These are phyloP conservation scores for Cyberlindnera saturnus DNA, from an alignment of 805 yeast genomes.

Conservation along the genomic window DNA sequence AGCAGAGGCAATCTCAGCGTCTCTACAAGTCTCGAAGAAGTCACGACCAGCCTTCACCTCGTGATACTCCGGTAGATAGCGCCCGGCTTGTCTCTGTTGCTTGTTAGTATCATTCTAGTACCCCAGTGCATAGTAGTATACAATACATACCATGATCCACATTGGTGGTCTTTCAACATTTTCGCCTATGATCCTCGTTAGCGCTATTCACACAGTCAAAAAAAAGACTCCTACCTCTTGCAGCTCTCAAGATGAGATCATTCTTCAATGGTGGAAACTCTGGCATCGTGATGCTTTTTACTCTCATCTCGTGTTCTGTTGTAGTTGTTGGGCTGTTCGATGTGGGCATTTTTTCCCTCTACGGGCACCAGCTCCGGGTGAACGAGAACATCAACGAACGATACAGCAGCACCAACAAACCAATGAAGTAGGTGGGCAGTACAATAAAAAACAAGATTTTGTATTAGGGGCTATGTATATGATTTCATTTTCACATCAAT, in stretches of 20 bases:
- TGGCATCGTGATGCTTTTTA: slow-evolving; percentile 2
- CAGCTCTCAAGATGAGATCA: slow-evolving; percentile 88
- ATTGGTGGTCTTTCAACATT: slow-evolving; percentile 94
- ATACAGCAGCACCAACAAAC: too few species aligned
- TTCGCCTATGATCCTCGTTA: slow-evolving; percentile 37
- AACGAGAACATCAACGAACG: too few species aligned
- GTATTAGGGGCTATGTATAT: too few species aligned
- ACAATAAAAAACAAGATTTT: too few species aligned
- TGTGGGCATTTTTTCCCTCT: too few species aligned
- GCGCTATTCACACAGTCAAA: background rate
- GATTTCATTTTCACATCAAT: too few species aligned
- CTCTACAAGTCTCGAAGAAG: slow-evolving; percentile 92
- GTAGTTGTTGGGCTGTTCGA: too few species aligned
- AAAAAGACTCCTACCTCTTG: slow-evolving; percentile 40
- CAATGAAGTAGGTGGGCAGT: too few species aligned
- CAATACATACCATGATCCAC: slow-evolving; percentile 70
- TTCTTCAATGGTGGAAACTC: slow-evolving; percentile 76
- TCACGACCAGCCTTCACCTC: slow-evolving; percentile 79
- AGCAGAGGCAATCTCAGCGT: slow-evolving; percentile 87
- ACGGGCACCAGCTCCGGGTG: too few species aligned
- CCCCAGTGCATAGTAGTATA: too few species aligned
- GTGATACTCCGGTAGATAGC: slow-evolving; percentile 88
- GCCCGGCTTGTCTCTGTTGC: slow-evolving; percentile 81
- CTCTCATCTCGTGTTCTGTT: too few species aligned
- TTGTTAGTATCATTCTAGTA: slow-evolving; percentile 1